phyloP scores from a whole-genome alignment of 257 asterid species.

The Coffea eugenioides region DNA sequence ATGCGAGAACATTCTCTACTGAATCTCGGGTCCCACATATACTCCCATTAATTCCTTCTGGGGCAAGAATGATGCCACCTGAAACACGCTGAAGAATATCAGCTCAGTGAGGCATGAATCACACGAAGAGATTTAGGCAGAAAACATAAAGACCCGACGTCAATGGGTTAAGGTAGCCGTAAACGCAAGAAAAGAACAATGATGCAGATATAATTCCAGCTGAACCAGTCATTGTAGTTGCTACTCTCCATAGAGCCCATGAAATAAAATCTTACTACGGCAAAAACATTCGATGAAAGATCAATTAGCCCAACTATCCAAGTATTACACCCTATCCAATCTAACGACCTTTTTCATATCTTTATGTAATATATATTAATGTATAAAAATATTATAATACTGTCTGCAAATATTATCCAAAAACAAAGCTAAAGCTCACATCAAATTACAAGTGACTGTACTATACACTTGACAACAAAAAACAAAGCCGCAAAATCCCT shows the following conservation, averaged over 20 bases:
- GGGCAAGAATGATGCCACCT: constrained; percentile 98
- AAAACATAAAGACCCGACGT: background rate
- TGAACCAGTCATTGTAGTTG: background rate
- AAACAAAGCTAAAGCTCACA: background rate
- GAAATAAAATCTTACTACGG: background rate
- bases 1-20: constrained; percentile 68
- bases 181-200: background rate
- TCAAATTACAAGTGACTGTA: background rate
- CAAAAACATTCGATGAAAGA: background rate
- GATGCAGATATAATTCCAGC: background rate
- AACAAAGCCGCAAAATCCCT: background rate
- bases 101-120: constrained; percentile 61
- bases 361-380: no score
- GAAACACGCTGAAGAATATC: constrained; percentile 85
- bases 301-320: background rate
- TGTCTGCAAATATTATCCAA: background rate
- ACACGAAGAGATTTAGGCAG: background rate
- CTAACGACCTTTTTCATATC: background rate
- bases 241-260: background rate
- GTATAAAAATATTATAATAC: no score
- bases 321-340: background rate
- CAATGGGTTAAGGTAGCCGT: background rate
- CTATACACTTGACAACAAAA: background rate
- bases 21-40: constrained; percentile 73
- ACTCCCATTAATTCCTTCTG: constrained; percentile 98